Conservation (phyloP, 1,284 basidiomycete genomes). For the Apiotrichum domesticum region DNA sequence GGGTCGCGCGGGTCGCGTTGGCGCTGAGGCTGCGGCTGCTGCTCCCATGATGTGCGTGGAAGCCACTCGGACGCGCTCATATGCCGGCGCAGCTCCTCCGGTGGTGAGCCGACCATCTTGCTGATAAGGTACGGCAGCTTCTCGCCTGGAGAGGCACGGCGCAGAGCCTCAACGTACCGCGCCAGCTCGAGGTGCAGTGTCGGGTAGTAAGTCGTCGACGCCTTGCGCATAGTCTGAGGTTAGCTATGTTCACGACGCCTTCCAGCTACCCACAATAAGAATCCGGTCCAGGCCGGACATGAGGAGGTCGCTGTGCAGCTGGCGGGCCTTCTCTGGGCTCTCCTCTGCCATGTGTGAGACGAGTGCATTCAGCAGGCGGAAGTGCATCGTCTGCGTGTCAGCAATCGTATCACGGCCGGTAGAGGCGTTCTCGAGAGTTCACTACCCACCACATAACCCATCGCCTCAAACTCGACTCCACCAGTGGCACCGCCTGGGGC, state of each 20-base stretch:
- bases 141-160: slow-evolving; percentile 23
- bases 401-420: no score
- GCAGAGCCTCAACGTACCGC: slow-evolving; percentile 65
- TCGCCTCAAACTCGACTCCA: slow-evolving; percentile 95
- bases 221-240: slow-evolving; percentile 77
- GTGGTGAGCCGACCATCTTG: slow-evolving; percentile 41
- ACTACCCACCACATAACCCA: slow-evolving; percentile 76
- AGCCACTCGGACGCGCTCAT: slow-evolving; percentile 14
- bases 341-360: slow-evolving; percentile 59
- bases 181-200: slow-evolving; percentile 84
- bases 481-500: slow-evolving; percentile 98
- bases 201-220: slow-evolving; percentile 86
- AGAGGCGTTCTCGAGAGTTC: neutral
- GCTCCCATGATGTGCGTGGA: slow-evolving; percentile 4
- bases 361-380: slow-evolving; percentile 74
- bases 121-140: slow-evolving; percentile 42
- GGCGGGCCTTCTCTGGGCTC: slow-evolving; percentile 59
- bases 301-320: slow-evolving; percentile 78
- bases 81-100: slow-evolving; percentile 26
- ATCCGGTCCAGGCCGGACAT: slow-evolving; percentile 71
- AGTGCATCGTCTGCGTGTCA: slow-evolving; percentile 65
- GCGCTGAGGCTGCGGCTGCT: neutral
- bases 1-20: no score
- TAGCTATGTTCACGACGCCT: neutral
- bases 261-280: slow-evolving; percentile 37